Base-by-base conservation (phyloP, 2,329 filamentous ascomycete species). In the Lasiodiplodia gonubiensis region DNA sequence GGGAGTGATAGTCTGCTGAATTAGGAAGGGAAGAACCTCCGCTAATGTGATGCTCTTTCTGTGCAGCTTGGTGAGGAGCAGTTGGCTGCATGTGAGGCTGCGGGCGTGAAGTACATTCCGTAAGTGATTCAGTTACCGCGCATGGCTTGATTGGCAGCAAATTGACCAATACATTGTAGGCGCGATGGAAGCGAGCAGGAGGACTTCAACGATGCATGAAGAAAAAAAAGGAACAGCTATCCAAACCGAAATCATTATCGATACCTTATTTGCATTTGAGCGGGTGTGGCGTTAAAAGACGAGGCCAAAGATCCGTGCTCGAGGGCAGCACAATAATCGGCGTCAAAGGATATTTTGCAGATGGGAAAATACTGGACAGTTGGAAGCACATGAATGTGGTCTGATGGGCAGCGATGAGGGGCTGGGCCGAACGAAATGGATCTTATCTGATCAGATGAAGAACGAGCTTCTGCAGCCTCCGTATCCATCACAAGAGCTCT, bases 81-180 rank as follows among this genome's bases (percentile, higher is more conserved):
- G 48, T 79, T 88, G 35, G 80, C 81, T 46, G 82, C 81, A 42
- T 79, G 87, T 37, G 86, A 89, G 76, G 85, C 84, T 71, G 83
- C 86, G 8, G 88, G 88, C 18, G 80, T 89, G 60, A 86, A 85
- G 74, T 89, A 89, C 72, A 83, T 89, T 52, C 86, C 88, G 82
- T 70, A 66, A 68, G 69, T 66, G 12, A 4, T 35, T 4, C 42
- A 52, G 12, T 11, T 33, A 12, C 37, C 37, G 35, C 4, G 18
- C 7, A 21, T 46, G 27, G 21, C 23, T 27, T 23, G 35, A 16
- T 39, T 25, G 25, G 18, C 27, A n/a, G 5, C 16, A 14, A 10
- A n/a, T 21, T 49, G 53, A 55, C 54, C 21, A 4, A 6, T 46
- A 18, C 21, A 4, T 10, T 14, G 7, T 16, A 69, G 68, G 3